phyloP scores from a whole-genome alignment of 1,139 yeast species.

The Pichia sp. region DNA sequence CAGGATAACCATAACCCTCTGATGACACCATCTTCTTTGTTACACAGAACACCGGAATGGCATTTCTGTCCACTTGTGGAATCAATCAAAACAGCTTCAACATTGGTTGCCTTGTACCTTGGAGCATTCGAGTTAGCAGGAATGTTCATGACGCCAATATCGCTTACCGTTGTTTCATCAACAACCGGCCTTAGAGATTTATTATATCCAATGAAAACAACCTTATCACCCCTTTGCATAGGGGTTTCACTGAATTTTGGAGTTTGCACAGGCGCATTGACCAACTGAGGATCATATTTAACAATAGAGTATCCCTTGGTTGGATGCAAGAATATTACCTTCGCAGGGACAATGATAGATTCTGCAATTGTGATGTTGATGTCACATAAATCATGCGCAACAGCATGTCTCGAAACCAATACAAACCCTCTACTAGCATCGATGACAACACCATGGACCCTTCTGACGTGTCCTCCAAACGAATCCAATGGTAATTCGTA shows the following conservation, averaged over 20 bases:
- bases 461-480: conserved; percentile 54
- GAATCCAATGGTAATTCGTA: conserved; percentile 75
- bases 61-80: conserved; percentile 70
- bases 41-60: conserved; percentile 72
- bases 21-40: conserved; percentile 71
- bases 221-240: conserved; percentile 69
- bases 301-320: conserved; percentile 81
- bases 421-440: conserved; percentile 80
- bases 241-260: conserved; percentile 59
- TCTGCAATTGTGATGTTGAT: conserved; percentile 79
- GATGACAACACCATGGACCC: conserved; percentile 73
- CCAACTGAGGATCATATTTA: conserved; percentile 73
- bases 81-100: conserved; percentile 74
- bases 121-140: conserved; percentile 70
- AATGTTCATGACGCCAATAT: conserved; percentile 67
- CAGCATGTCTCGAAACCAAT: conserved; percentile 68
- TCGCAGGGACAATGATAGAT: conserved; percentile 74
- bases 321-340: conserved; percentile 82
- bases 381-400: conserved; percentile 85
- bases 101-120: conserved; percentile 78
- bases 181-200: conserved; percentile 65
- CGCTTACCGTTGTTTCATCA: conserved; percentile 73
- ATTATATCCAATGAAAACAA: conserved; percentile 76
- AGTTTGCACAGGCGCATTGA: conserved; percentile 56
- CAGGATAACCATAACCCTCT: conserved; percentile 83